Base-by-base conservation (phyloP, 768 basidiomycete species). In the Phlegmacium glaucopus region DNA sequence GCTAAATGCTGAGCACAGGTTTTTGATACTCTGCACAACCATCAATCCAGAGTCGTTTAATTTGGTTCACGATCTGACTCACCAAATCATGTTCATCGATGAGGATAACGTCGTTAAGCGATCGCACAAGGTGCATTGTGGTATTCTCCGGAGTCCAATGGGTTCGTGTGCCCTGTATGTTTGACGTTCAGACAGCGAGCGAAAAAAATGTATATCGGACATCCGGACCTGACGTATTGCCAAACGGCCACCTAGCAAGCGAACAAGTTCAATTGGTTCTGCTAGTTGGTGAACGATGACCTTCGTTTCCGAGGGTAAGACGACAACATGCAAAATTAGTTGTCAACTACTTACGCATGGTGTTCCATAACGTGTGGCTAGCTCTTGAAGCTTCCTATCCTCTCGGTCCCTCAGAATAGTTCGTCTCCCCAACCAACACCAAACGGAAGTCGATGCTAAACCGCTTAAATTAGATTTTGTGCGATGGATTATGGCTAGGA, bases 81-180 rank as follows among this genome's bases (percentile, higher is more conserved):
- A 90, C 90, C 48, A 88, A 62, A 52, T 91, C 84, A 35, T 80
- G 70, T 57, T 91, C 85, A 53, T 91, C 87, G 46, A 90, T 80
- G 48, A 77, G 69, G 25, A 85, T 64, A 10, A 77, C 65, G 3
- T 77, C 78, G 13, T 68, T 57, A 7, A 61, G 56, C 1, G 72
- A 74, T 45, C 88, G 77, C 28, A 90, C 73, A 40, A 83, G 68
- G 50, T 91, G 89, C 87, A 93, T 90, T 1, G 87, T 72, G 5
- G 87, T 90, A 53, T 92, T 91, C 41, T 90, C 89, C 1, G 77
- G 61, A 9, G 80, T 78, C 90, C 90, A 92, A 57, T 83, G 87
- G 6, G 72, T 72, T 39, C 90, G 77, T 25, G 76, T 68, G 15
- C 90, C 90, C 83, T 91, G 46, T 9, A 38, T 9, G 45, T 22